Evolutionary conservation across 176 grass and related monocot species (phyloP).

Genomic region (Cocos nucifera): DNA sequence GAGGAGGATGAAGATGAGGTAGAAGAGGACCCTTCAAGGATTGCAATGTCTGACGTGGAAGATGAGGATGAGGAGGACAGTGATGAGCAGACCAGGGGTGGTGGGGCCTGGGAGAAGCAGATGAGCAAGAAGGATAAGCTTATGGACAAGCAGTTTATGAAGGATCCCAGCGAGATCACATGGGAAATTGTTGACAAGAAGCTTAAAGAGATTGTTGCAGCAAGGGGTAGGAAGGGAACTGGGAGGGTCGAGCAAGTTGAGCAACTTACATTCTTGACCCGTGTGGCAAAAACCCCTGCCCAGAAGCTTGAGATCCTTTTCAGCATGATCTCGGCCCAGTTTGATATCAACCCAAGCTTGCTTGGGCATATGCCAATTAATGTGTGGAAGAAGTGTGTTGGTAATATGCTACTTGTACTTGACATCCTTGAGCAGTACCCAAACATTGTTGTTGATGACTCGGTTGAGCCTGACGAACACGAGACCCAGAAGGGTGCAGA

Average conservation of each 20-base stretch:
- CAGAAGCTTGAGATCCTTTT: conserved; percentile 93
- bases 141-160: conserved; percentile 81
- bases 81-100: conserved; percentile 9
- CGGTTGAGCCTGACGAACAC: conserved; percentile 57
- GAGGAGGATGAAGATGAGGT: conserved; percentile 21
- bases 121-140: conserved; percentile 60
- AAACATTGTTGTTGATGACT: conserved; percentile 80
- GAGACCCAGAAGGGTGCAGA: conserved; percentile 78
- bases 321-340: conserved; percentile 84
- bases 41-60: conserved; percentile 54
- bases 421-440: conserved; percentile 89
- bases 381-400: conserved; percentile 89
- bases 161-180: conserved; percentile 89
- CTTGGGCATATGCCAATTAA: conserved; percentile 91
- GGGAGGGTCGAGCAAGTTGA: conserved; percentile 93
- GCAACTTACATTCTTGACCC: conserved; percentile 79
- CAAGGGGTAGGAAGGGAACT: conserved; percentile 88
- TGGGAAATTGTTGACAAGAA: conserved; percentile 94
- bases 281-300: conserved; percentile 86
- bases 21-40: conserved; percentile 31
- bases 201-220: conserved; percentile 78
- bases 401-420: conserved; percentile 78
- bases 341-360: conserved; percentile 94
- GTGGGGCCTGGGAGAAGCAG: conserved; percentile 36
- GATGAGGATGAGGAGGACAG: conserved; percentile 30